phyloP scores from a whole-genome alignment of 768 basidiomycete genomes.

The Russula olivacea region DNA sequence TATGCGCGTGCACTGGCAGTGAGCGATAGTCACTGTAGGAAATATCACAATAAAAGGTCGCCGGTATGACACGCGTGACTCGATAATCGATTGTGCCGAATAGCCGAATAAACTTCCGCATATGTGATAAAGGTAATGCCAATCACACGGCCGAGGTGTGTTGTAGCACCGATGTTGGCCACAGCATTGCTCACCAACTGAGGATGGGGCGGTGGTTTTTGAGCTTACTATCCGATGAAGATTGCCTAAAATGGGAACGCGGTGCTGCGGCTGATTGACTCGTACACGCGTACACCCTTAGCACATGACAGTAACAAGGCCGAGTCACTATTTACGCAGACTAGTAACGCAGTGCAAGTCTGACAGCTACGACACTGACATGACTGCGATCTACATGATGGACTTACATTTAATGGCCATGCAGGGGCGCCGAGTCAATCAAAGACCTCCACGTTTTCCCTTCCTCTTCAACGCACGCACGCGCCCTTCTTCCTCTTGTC shows the following conservation, averaged over 20 bases:
- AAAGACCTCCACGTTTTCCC: background rate
- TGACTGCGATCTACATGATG: background rate
- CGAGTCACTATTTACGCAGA: constrained; percentile 5
- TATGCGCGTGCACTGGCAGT: too few relatives aligned
- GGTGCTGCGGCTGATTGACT: background rate
- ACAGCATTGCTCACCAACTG: background rate
- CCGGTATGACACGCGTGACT: background rate
- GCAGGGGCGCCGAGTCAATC: background rate
- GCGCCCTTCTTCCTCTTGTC: background rate
- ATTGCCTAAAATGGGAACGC: too few relatives aligned
- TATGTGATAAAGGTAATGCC: background rate
- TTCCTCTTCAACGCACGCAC: too few relatives aligned
- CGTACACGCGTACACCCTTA: background rate
- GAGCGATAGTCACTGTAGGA: background rate
- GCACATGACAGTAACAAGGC: background rate
- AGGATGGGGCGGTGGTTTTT: too few relatives aligned
- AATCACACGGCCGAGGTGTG: background rate
- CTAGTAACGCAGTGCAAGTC: background rate
- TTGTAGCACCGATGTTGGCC: background rate
- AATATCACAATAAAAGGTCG: background rate
- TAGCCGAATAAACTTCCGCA: background rate
- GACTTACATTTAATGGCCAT: background rate
- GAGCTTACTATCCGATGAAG: too few relatives aligned
- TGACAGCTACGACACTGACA: background rate
- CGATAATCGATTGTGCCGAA: background rate